Evolutionary conservation across 352 stramenopile genomes (phyloP).

Genomic region (Phytophthora litchii): DNA sequence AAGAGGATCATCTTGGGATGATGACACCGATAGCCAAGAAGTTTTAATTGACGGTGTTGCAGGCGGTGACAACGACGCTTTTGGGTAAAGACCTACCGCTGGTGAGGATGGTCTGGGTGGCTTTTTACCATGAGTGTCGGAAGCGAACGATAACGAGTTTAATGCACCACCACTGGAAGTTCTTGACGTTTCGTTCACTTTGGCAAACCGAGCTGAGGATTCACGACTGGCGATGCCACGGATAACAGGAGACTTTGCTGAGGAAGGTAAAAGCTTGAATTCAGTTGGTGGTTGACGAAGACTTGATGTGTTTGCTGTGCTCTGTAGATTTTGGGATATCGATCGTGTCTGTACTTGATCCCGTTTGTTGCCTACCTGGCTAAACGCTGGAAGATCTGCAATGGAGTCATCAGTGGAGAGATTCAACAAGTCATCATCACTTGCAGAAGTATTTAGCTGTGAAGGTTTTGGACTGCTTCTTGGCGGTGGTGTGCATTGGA

Average conservation of each 20-base stretch:
- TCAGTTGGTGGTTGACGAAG: constrained; percentile 35
- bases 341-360: background rate
- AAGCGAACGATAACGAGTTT: constrained; percentile 1
- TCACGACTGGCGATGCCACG: constrained; percentile 16
- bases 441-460: constrained; percentile 9
- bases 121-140: constrained; percentile 4
- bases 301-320: constrained; percentile 27
- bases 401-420: constrained; percentile 43
- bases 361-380: constrained; percentile 5
- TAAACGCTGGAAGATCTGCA: constrained; percentile 11
- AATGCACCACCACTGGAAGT: constrained; percentile 15
- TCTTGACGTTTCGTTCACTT: constrained; percentile 9
- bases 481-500: background rate
- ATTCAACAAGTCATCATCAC: constrained; percentile 30
- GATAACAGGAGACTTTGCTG: constrained; percentile 29
- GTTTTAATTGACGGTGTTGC: constrained; percentile 21
- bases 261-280: constrained; percentile 40
- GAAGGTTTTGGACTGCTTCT: background rate
- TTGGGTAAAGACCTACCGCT: constrained; percentile 12
- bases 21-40: constrained; percentile 26
- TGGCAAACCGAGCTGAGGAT: constrained; percentile 21
- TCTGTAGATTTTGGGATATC: constrained; percentile 11
- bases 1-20: constrained; percentile 43
- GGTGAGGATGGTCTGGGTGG: constrained; percentile 12
- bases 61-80: constrained; percentile 5